Percentiles rank a stretch among this genome's conserved stretches.
Conservation (phyloP, 1,139 yeast genomes). For the Debaryomyces robertsiae region DNA sequence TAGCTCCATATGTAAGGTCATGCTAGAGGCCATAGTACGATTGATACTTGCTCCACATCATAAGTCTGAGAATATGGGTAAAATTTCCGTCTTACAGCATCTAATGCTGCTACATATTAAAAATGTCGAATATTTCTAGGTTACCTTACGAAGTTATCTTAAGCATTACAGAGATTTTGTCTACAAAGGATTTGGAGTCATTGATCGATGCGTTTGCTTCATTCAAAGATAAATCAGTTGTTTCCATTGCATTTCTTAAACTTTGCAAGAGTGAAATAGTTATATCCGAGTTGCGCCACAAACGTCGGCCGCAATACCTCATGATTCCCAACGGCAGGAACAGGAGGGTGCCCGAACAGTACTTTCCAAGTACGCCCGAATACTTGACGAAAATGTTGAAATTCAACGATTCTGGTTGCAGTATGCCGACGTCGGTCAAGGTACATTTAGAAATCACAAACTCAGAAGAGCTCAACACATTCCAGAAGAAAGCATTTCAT, state of each 20-base stretch:
- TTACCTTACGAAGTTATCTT: slow-evolving; percentile 5
- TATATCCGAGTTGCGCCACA: background rate
- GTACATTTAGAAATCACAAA: background rate
- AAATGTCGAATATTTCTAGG: slow-evolving; percentile 4
- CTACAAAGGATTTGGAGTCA: background rate
- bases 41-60: background rate
- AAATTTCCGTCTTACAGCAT: too few relatives aligned
- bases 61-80: too few relatives aligned
- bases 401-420: background rate
- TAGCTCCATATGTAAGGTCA: slow-evolving; percentile 2
- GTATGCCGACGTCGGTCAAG: background rate
- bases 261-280: background rate
- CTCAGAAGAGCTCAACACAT: too few relatives aligned
- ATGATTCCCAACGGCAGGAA: background rate
- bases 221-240: slow-evolving; percentile 1
- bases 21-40: background rate
- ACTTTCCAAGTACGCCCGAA: background rate
- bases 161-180: background rate
- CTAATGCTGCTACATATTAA: too few relatives aligned
- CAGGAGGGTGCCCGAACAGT: background rate
- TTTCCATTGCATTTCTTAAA: background rate
- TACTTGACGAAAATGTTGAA: background rate
- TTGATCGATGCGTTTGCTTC: background rate
- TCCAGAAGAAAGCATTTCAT: background rate
- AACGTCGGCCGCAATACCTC: background rate